Base-by-base conservation (phyloP, 2,329 filamentous ascomycete species). In the Colletotrichum tropicicola region DNA sequence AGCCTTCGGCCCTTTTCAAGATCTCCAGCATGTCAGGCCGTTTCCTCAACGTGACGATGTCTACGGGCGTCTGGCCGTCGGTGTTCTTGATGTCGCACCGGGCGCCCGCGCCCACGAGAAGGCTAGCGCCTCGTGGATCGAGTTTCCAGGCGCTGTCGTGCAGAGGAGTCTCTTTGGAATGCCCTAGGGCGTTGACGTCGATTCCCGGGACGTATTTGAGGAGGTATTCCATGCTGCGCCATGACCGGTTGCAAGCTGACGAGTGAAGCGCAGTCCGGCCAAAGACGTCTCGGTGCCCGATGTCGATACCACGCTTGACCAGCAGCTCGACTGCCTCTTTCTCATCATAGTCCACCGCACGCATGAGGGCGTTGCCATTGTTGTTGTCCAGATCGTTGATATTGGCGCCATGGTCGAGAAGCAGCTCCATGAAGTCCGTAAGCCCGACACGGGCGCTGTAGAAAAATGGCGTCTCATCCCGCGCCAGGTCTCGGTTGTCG, bases 181-280 rank as follows among this genome's bases (percentile, higher is more conserved):
- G 15, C 13, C 21, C 51, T 44, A n/a, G 21, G 6, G 23, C 21
- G 51, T 44, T 44, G 35, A 54, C 19, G 5, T 54, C 51, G 51
- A 54, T 43, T 6, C 19, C 37, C 28, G 51, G 51, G 17, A 54
- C 51, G 27, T 54, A 8, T 3, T 17, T 13, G 37, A 54, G 51
- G n/a, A 54, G 28, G 23, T 54, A 54, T 23, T 54, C 37, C 51
- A 43, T 43, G 27, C 35, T 54, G 10, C 35, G 21, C 51, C 51
- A 44, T 6, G 51, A 54, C 15, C n/a, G 51, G 13, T 54, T 54
- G 19, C 35, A 43, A 6, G 51, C 21, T 15, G 51, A 37, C n/a
- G 51, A 54, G 51, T 54, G 51, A 9, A 54, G 51, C 35, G 51
- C 51, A 9, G 51, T 54, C 35, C 51, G 51, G 21, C 51, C 51